Conservation (phyloP, 495 filamentous ascomycete species). For the Podospora sp. region DNA sequence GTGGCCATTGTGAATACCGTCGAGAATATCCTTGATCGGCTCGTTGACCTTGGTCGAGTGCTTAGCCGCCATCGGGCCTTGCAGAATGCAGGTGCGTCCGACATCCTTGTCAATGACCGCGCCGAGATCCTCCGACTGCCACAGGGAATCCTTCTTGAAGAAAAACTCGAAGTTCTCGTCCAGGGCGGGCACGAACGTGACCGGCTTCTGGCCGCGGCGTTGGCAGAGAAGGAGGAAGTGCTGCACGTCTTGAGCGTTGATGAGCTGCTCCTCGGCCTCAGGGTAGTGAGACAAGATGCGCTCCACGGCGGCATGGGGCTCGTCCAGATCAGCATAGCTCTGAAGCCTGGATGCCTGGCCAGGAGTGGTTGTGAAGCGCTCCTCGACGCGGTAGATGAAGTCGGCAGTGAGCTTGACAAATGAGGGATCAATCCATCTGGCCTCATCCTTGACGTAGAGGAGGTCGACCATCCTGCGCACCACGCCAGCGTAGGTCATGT, state of each 20-base stretch:
- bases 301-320: slow-evolving; percentile 75
- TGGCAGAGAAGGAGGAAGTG: slow-evolving; percentile 94
- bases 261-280: slow-evolving; percentile 83
- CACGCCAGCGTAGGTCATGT: slow-evolving; percentile 97
- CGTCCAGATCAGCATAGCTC: slow-evolving; percentile 82
- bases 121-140: slow-evolving; percentile 97
- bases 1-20: slow-evolving; percentile 83
- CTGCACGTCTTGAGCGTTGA: slow-evolving; percentile 96
- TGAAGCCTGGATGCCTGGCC: slow-evolving; percentile 69
- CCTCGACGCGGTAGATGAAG: slow-evolving; percentile 94
- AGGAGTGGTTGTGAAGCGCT: slow-evolving; percentile 75
- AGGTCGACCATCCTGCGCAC: slow-evolving; percentile 92
- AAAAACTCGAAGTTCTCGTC: slow-evolving; percentile 97
- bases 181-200: slow-evolving; percentile 88
- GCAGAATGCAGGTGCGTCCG: slow-evolving; percentile 89
- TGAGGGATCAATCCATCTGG: slow-evolving; percentile 90
- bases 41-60: slow-evolving; percentile 89
- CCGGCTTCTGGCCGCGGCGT: slow-evolving; percentile 90
- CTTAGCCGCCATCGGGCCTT: slow-evolving; percentile 90
- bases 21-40: slow-evolving; percentile 89
- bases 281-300: slow-evolving; percentile 81
- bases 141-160: slow-evolving; percentile 99
- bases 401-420: slow-evolving; percentile 82
- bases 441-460: slow-evolving; percentile 93
- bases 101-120: slow-evolving; percentile 96